Base-by-base conservation (phyloP, 2,329 filamentous ascomycete genomes). In the Penicillium sp. region DNA sequence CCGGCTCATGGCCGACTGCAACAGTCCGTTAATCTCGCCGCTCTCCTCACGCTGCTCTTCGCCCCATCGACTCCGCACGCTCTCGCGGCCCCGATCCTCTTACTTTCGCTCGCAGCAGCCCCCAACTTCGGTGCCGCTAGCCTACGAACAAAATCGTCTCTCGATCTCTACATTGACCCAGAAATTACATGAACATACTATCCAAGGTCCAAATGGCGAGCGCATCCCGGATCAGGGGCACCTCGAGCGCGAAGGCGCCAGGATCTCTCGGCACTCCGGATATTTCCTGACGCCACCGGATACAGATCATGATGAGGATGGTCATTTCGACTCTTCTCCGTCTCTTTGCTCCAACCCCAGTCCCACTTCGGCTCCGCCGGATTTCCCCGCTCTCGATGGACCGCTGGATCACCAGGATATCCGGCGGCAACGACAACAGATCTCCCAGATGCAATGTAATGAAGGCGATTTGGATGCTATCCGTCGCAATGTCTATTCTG, bases 321-420 rank as follows among this genome's bases (percentile, higher is more conserved):
- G 67, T 37, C 66, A 62, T 26, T 64, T 61, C 58, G 79, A 79
- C 69, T 88, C 85, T 44, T 77, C 77, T 5, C 78, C 74, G 54
- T 86, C 81, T 55, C 87, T 90, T 52, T 86, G 67, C 58, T 46
- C 66, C 61, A 61, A 68, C 58, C 16, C 69, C 55, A 69, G 63
- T 19, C 67, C 70, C 1, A 71, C 69, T 0, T 71, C 64, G 19
- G 63, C 63, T 3, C 70, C 69, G 2, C 51, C 58, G 3, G 67
- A 71, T 36, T 59, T 64, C 45, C 51, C 51, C 7, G 42, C 48
- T 24, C 48, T 63, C 46, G 55, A 59, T 54, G 31, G 42, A 18
- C 14, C 23, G 19, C 52, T 43, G 45, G 60, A 68, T 40, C 56
- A 62, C 14, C 56, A 59, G 36, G 60, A 62, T 44, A 54, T 75